A percentile compares a stretch with the other conserved stretches of the same genome.
These are phyloP conservation scores for Mortierella sp. DNA, from an alignment of 371 early-diverging fungal species.

Conservation along the genomic window DNA sequence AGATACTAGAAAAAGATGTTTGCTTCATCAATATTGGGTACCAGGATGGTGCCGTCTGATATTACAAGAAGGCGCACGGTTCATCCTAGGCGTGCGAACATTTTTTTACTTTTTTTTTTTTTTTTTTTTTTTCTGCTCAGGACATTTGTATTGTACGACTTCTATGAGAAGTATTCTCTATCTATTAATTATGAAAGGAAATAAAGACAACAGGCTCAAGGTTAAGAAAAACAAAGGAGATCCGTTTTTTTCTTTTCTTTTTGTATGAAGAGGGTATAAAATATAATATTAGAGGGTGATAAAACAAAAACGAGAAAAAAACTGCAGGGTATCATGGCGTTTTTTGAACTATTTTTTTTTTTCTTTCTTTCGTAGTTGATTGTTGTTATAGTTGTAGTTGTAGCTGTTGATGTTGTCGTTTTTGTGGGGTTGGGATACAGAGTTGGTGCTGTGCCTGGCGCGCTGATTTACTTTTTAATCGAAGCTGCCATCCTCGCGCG, in stretches of 20 bases:
- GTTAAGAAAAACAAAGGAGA: not conserved
- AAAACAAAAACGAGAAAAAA: not conserved
- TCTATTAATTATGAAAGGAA: not conserved
- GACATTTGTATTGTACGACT: no score
- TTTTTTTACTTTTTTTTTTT: not conserved
- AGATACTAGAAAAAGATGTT: no score
- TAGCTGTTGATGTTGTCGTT: not conserved
- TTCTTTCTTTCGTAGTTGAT: no score
- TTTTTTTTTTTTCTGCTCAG: not conserved
- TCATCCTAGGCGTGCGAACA: not conserved
- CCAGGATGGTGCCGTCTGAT: not conserved
- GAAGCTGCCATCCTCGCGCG: constrained; percentile 47
- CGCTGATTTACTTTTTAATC: constrained; percentile 25
- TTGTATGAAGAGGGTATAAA: not conserved
- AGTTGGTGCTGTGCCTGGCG: no score
- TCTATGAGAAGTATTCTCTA: not conserved
- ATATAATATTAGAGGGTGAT: not conserved
- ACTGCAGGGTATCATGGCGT: no score
- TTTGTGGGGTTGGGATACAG: not conserved
- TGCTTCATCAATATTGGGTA: not conserved
- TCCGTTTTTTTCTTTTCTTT: not conserved
- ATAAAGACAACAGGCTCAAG: not conserved
- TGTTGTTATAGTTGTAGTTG: not conserved
- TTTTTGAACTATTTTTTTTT: no score
- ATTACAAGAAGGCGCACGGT: constrained; percentile 4